Evolutionary conservation across 768 basidiomycete species (phyloP), one percentile per base, ranked within the genome.

Genomic region (Dacryopinax primogenitus): DNA sequence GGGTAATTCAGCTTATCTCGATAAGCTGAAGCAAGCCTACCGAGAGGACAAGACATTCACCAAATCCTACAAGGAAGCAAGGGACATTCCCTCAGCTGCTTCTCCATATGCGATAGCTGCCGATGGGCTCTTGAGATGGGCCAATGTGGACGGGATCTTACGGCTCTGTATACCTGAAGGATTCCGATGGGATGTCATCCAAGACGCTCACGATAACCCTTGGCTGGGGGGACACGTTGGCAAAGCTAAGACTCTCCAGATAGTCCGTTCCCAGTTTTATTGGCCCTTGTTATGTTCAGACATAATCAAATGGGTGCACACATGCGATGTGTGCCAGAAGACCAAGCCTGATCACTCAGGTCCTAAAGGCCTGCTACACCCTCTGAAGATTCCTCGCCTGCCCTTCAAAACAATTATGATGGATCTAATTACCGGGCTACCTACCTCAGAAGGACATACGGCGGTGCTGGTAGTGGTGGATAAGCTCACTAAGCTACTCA

Each of bases 261-360:
- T 70, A 0, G 36, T 76, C 0, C 62, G 68, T 6, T 12, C 45
- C 1, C 47, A 26, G 0, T 77, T 71, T 64, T 77, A 74, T 41
- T 77, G 76, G 76, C 73, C 73, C 0, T 3, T 61, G 32, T 76
- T 77, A 76, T 70, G 70, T 1, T 11, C 67, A 23, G 68, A 71
- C 4, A 74, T 75, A 62, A 16, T 44, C n/a, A 70, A 73, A 15
- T 62, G 18, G 28, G 33, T 23, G 11, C 9, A 23, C 3, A 47
- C 68, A 18, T 69, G 67, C 67, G 63, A 67, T 36, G 39, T 39
- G 12, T 67, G 68, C 36, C 64, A 67, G 58, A 67, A 67, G 62
- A 63, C 33, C 7, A 69, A 69, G 33, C 13, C 26, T 12, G 26
- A 33, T 12, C 12, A 33, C 23, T 34, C 26, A 15, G 21, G 9